Evolutionary conservation across 441 rosid species (phyloP).

Genomic region (Geranium incanum): DNA sequence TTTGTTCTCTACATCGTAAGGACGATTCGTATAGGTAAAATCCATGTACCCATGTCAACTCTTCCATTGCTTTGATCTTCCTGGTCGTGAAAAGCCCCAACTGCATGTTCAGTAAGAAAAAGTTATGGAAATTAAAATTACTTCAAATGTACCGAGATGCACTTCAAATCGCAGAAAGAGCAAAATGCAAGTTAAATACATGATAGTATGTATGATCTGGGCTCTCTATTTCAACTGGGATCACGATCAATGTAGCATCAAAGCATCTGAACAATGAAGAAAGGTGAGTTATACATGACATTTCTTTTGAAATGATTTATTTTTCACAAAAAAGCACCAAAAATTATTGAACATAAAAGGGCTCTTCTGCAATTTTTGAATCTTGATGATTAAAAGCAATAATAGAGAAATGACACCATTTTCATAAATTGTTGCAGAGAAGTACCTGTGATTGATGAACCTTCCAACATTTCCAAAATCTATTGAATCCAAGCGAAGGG

Average conservation of each 20-base stretch:
- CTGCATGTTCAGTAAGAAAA: not conserved
- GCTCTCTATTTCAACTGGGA: conserved; percentile 20
- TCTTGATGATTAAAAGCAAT: not conserved
- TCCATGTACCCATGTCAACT: conserved; percentile 10
- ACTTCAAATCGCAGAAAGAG: not conserved
- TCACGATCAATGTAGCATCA: conserved; percentile 18
- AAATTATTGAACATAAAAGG: too few relatives aligned
- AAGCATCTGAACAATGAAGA: conserved; percentile 12
- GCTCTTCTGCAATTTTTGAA: not conserved
- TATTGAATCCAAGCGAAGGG: conserved; percentile 71
- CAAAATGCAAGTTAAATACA: not conserved
- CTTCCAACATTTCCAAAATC: conserved; percentile 74
- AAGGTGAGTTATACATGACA: too few relatives aligned
- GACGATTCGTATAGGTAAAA: not conserved
- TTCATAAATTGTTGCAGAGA: not conserved
- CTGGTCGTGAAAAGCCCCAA: conserved; percentile 10
- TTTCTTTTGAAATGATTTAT: not conserved
- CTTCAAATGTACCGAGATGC: not conserved
- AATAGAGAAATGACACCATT: not conserved
- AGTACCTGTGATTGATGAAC: conserved; percentile 88
- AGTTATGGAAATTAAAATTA: not conserved
- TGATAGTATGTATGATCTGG: conserved; percentile 16
- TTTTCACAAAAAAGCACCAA: not conserved
- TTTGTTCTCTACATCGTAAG: not conserved
- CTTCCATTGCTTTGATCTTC: conserved; percentile 17